A percentile compares a stretch with the other conserved stretches of the same genome.
phyloP scores from a whole-genome alignment of 805 yeast genomes.

The Osmozyma mogii region DNA sequence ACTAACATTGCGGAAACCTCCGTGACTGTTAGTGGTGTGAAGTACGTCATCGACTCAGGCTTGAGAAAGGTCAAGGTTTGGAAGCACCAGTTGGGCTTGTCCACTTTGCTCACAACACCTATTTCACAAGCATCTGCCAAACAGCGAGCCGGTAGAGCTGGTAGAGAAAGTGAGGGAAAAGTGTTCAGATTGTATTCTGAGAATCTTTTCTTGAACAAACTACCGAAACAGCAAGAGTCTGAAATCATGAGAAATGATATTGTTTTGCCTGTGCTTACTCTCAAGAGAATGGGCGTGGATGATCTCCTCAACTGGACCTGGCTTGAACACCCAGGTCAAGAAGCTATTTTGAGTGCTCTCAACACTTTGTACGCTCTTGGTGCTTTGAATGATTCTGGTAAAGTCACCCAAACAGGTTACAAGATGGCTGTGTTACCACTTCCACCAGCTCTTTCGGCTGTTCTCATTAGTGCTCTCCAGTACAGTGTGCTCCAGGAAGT shows the following conservation, averaged over 20 bases:
- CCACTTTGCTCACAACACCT: slow-evolving; percentile 88
- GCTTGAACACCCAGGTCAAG: slow-evolving; percentile 85
- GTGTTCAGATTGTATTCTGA: slow-evolving; percentile 81
- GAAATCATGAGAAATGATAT: slow-evolving; percentile 86
- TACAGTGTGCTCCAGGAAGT: slow-evolving; percentile 55
- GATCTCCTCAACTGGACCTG: slow-evolving; percentile 85
- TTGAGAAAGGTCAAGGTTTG: slow-evolving; percentile 89
- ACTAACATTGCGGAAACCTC: slow-evolving; percentile 98
- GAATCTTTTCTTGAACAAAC: slow-evolving; percentile 43
- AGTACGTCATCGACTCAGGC: slow-evolving; percentile 90
- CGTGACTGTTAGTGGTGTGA: slow-evolving; percentile 88
- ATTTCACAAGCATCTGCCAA: slow-evolving; percentile 91
- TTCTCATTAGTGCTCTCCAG: slow-evolving; percentile 62
- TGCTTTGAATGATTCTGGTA: slow-evolving; percentile 72
- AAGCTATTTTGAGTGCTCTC: slow-evolving; percentile 67
- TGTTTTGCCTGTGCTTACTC: slow-evolving; percentile 72
- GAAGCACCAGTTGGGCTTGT: slow-evolving; percentile 86
- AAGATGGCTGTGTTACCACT: slow-evolving; percentile 86
- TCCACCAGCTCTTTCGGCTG: slow-evolving; percentile 88
- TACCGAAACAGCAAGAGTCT: slow-evolving; percentile 82
- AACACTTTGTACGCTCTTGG: slow-evolving; percentile 69
- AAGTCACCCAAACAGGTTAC: slow-evolving; percentile 70
- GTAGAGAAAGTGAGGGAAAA: slow-evolving; percentile 89
- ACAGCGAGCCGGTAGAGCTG: slow-evolving; percentile 98
- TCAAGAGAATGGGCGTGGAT: slow-evolving; percentile 75